phyloP scores from a whole-genome alignment of 805 yeast species.

The Lachancea dasiensis region DNA sequence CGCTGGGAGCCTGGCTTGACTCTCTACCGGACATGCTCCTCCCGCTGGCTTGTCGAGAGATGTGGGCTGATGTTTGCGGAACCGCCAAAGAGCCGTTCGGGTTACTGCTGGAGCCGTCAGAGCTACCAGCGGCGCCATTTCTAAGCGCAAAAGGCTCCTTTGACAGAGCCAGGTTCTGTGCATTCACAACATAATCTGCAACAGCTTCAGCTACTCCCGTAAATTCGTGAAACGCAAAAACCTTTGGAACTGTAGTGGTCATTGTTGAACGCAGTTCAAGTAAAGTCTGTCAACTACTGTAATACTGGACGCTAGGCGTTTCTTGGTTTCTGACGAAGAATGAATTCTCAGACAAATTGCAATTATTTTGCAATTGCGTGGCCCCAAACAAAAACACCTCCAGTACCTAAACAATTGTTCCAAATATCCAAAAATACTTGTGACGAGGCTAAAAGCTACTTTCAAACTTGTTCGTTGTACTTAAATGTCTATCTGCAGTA shows the following conservation, averaged over 20 bases:
- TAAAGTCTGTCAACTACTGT: no score
- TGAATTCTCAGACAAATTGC: no score
- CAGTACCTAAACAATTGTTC: no score
- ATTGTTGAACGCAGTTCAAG: no score
- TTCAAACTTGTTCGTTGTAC: no score
- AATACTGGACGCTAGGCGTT: no score
- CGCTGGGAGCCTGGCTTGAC: constrained; percentile 3
- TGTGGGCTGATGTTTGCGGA: constrained; percentile 1
- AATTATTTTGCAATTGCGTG: no score
- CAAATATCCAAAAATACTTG: no score
- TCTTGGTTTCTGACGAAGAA: no score
- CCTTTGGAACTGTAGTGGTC: constrained; percentile 92
- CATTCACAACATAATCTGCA: constrained; percentile 87
- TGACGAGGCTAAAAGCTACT: no score
- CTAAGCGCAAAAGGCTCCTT: constrained; percentile 8
- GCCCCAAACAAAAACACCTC: no score
- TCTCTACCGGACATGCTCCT: constrained; percentile 9
- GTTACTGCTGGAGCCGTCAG: constrained; percentile 5
- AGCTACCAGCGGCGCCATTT: constrained; percentile 11
- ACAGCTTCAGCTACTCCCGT: constrained; percentile 93
- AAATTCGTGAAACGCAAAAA: constrained; percentile 87
- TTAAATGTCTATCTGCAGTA: no score
- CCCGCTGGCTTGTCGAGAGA: constrained; percentile 9
- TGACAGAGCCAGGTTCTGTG: constrained; percentile 59
- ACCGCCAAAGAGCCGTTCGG: constrained; percentile 10